Evolutionary conservation across 106 monocot genomes (phyloP).

Genomic region (Gastrodia elata): DNA sequence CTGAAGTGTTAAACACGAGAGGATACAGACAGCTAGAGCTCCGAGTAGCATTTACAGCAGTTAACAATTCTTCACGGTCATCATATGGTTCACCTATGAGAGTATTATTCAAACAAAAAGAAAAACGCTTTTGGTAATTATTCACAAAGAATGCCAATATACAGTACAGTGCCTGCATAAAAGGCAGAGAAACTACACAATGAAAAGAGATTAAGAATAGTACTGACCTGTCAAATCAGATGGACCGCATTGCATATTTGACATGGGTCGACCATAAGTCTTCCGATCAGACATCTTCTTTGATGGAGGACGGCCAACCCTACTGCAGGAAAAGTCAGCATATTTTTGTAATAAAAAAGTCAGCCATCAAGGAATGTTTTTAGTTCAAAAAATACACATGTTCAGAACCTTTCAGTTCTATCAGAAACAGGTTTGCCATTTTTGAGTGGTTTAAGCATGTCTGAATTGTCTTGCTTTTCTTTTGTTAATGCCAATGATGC

Average conservation of each 20-base stretch:
- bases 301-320: constrained; percentile 61
- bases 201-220: neutral
- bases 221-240: constrained; percentile 44
- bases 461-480: constrained; percentile 52
- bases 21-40: constrained; percentile 30
- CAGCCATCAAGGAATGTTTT: neutral
- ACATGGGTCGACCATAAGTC: constrained; percentile 33
- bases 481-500: constrained; percentile 34
- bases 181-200: neutral
- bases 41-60: constrained; percentile 53
- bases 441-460: constrained; percentile 45
- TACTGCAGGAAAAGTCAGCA: constrained; percentile 31
- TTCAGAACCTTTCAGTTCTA: constrained; percentile 52
- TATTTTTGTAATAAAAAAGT: neutral
- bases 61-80: constrained; percentile 72
- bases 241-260: constrained; percentile 23
- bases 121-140: neutral
- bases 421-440: constrained; percentile 58
- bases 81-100: constrained; percentile 62
- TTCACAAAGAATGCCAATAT: neutral
- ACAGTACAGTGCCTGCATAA: too few species aligned
- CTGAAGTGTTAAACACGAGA: neutral
- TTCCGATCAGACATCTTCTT: constrained; percentile 82
- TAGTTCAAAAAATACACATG: constrained; percentile 4
- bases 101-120: neutral